A percentile compares a stretch with the other conserved stretches of the same genome.
Conservation (phyloP, 306 rosid species). For the Malus domestica region ASM211411v1 NC_041791.1:1747001-1747500, state of each 20-base stretch:
- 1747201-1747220: constrained; percentile 24
- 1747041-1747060: constrained; percentile 13
- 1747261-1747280: constrained; percentile 21
- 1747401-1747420: constrained; percentile 25
- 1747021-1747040: constrained; percentile 1
- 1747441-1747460: constrained; percentile 3
- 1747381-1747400: constrained; percentile 20
- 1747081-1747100: not conserved
- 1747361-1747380: constrained; percentile 9
- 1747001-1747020: constrained; percentile 28
- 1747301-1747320: constrained; percentile 35
- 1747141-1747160: constrained; percentile 20
- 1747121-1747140: constrained; percentile 21
- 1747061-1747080: not conserved
- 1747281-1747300: constrained; percentile 23
- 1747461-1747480: constrained; percentile 12
- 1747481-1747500: constrained; percentile 5
- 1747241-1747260: constrained; percentile 16
- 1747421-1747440: constrained; percentile 25
- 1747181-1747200: constrained; percentile 22
- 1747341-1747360: constrained; percentile 34
- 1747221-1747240: constrained; percentile 9
- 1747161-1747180: constrained; percentile 1
- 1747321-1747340: constrained; percentile 22
- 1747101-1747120: not conserved